These are phyloP conservation scores for Lotus japonicus DNA, from an alignment of 306 rosid species.

Conservation along the genomic window DNA sequence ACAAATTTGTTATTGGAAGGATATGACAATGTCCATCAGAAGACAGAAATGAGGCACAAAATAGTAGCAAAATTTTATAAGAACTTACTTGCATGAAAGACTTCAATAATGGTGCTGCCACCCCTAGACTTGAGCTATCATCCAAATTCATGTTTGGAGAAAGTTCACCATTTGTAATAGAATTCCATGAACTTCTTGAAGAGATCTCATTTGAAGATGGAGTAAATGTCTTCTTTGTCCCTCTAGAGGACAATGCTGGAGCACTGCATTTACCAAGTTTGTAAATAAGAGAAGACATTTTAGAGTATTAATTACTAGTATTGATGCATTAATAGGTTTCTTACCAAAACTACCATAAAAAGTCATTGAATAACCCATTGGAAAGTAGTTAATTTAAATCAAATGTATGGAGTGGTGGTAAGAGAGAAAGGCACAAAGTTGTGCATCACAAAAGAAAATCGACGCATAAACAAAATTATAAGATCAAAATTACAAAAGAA, in stretches of 20 bases:
- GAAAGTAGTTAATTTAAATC: not conserved
- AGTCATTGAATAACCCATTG: conserved; percentile 2
- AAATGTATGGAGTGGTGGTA: not conserved
- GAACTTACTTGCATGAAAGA: conserved; percentile 84
- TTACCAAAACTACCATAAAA: not conserved
- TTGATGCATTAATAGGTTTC: not conserved
- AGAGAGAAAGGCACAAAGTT: not conserved
- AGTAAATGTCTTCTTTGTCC: conserved; percentile 57
- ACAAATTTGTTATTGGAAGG: not conserved
- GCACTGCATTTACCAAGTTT: conserved; percentile 54
- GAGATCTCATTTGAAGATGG: conserved; percentile 58
- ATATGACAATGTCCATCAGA: no score
- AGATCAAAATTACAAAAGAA: conserved; percentile 30
- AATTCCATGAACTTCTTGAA: conserved; percentile 80
- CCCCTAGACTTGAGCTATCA: conserved; percentile 77
- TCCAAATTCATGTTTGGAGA: conserved; percentile 71
- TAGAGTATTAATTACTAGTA: not conserved
- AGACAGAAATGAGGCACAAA: not conserved
- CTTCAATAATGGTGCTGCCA: conserved; percentile 87
- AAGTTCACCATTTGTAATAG: conserved; percentile 69
- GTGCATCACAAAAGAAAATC: not conserved
- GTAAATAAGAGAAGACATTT: conserved; percentile 10
- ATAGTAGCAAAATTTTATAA: conserved; percentile 9
- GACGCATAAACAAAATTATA: conserved; percentile 6
- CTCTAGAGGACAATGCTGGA: conserved; percentile 92